Percentiles rank a stretch among this genome's conserved stretches.
Evolutionary conservation across 2,329 filamentous ascomycete species (phyloP).

Genomic region (Hymenoscyphus albidus): DNA sequence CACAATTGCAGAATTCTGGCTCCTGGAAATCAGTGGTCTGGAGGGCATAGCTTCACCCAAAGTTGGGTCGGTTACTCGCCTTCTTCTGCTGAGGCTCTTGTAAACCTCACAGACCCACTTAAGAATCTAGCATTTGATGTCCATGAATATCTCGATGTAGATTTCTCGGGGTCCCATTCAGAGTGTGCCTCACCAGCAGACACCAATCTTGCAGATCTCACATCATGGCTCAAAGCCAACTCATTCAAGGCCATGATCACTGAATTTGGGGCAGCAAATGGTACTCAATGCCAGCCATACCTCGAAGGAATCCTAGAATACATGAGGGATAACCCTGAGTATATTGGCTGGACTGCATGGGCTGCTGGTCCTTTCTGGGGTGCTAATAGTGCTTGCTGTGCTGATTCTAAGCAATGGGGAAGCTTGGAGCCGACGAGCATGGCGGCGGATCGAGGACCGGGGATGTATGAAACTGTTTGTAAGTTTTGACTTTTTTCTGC

Average conservation of each 20-base stretch:
- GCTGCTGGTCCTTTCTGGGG: slow-evolving; percentile 49
- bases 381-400: slow-evolving; percentile 40
- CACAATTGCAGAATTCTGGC: slow-evolving; percentile 38
- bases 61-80: slow-evolving; percentile 37
- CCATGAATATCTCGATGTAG: slow-evolving; percentile 49
- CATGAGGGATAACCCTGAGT: slow-evolving; percentile 44
- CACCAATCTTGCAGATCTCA: slow-evolving; percentile 40
- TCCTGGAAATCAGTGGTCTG: slow-evolving; percentile 48
- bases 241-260: slow-evolving; percentile 47
- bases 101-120: slow-evolving; percentile 43
- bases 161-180: slow-evolving; percentile 44
- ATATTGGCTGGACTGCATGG: slow-evolving; percentile 51
- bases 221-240: slow-evolving; percentile 44
- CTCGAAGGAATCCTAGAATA: slow-evolving; percentile 43
- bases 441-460: slow-evolving; percentile 40
- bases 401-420: slow-evolving; percentile 40
- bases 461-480: slow-evolving; percentile 47
- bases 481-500: slow-evolving; percentile 11
- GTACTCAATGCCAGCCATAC: slow-evolving; percentile 41
- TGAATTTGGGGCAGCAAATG: slow-evolving; percentile 46
- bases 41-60: slow-evolving; percentile 46
- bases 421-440: slow-evolving; percentile 46
- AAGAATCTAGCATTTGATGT: slow-evolving; percentile 49
- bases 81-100: slow-evolving; percentile 38
- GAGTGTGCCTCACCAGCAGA: slow-evolving; percentile 41